Evolutionary conservation across 176 grass and related monocot genomes (phyloP), one percentile per base, ranked within the genome.

Genomic region (Lolium multiflorum): DNA sequence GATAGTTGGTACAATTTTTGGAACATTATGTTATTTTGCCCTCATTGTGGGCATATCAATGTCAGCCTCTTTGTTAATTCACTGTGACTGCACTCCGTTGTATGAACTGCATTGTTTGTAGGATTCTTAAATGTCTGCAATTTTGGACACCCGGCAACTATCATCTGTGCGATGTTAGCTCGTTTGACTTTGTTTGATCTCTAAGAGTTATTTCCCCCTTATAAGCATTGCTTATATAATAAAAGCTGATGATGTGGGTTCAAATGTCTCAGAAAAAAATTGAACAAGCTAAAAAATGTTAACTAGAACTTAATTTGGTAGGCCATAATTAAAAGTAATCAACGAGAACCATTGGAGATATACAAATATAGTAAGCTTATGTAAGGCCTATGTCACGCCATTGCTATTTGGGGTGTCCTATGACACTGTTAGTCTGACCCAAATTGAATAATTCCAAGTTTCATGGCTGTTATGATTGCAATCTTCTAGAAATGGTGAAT

Each of bases 121-220:
- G 67, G 11, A 46, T 11, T n/a, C 31, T 35, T 7, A 22, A 73
- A 1, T 50, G 12, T 22, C 52, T 73, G 22, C 9, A 73, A 37
- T 17, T 71, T 61, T 35, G 18, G 15, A 73, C 61, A 73, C 0
- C 77, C 1, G 0, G 14, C 28, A 46, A 64, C 59, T 52, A 28
- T 56, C 81, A 71, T 78, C 25, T 10, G 1, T 37, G 17, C 25
- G 47, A 38, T 78, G 12, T 6, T 48, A 60, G 46, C 25, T 22
- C 13, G 25, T 71, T 83, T 67, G 43, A 67, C 28, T 80, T 64
- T 70, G 25, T 55, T 56, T 84, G 43, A 39, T 43, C 17, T 13
- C 25, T 24, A 86, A 54, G n/a, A 15, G n/a, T 79, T 74, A 18
- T 14, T 28, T 56, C 64, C 31, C 6, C 37, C 15, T 56, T 3